A percentile compares a stretch with the other conserved stretches of the same genome.
Evolutionary conservation across 768 basidiomycete genomes (phyloP).

Genomic region (Russula virescens): DNA sequence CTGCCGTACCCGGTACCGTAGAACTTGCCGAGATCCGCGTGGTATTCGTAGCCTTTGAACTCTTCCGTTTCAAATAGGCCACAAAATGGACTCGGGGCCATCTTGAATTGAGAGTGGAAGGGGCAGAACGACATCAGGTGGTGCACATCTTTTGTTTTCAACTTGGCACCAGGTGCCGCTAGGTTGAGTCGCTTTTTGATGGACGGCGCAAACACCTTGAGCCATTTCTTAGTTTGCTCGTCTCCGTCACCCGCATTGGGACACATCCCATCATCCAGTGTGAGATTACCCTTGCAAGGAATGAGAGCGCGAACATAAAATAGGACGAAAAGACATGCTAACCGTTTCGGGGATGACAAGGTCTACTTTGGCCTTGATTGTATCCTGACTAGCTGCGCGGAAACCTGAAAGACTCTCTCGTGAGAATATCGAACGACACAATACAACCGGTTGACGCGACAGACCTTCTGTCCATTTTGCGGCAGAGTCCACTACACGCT

Average conservation of each 20-base stretch:
- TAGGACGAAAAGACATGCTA: constrained; percentile 23
- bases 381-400: constrained; percentile 42
- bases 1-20: constrained; percentile 63
- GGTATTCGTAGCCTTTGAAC: constrained; percentile 63
- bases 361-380: constrained; percentile 44
- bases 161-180: constrained; percentile 55
- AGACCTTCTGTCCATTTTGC: constrained; percentile 64
- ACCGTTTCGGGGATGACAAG: constrained; percentile 56
- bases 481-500: constrained; percentile 62
- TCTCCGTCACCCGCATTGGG: constrained; percentile 46
- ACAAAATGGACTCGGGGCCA: constrained; percentile 60
- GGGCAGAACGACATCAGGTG: constrained; percentile 70
- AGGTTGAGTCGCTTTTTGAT: constrained; percentile 56
- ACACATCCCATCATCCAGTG: constrained; percentile 62
- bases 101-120: constrained; percentile 64
- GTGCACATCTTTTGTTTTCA: constrained; percentile 49
- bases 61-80: constrained; percentile 58
- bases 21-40: constrained; percentile 69
- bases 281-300: constrained; percentile 44
- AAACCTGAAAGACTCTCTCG: constrained; percentile 43
- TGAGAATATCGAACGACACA: background rate
- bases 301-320: background rate
- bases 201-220: constrained; percentile 45
- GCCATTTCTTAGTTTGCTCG: constrained; percentile 48
- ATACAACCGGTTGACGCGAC: background rate